phyloP scores from a whole-genome alignment of 257 asterid species.

The Solanum medicagineum region DNA sequence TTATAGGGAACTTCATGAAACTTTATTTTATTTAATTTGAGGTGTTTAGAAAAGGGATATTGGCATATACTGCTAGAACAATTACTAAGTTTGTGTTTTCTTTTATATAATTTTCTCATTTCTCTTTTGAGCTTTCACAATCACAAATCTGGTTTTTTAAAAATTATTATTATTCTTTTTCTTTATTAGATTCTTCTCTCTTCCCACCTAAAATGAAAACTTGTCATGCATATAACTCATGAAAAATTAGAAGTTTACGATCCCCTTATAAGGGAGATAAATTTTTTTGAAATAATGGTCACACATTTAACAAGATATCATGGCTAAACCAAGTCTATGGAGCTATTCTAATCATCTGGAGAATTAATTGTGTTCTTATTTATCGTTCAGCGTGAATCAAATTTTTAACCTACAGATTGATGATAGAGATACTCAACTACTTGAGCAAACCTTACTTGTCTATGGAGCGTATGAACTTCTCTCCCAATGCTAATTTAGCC shows the following conservation, averaged over 20 bases:
- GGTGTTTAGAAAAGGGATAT: background rate
- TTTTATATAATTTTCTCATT: background rate
- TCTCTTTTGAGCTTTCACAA: background rate
- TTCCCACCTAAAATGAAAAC: background rate
- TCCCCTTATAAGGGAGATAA: background rate
- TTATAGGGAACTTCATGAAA: background rate
- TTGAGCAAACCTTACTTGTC: background rate
- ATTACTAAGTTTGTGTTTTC: background rate
- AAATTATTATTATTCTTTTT: too few relatives aligned
- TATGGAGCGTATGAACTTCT: background rate
- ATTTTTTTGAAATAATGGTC: background rate
- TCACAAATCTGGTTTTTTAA: too few relatives aligned
- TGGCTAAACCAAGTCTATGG: background rate
- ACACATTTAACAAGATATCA: background rate
- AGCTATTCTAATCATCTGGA: background rate
- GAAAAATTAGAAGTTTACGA: background rate
- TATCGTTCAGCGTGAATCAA: background rate
- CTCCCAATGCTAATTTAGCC: too few relatives aligned
- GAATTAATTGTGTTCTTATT: background rate
- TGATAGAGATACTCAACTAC: background rate
- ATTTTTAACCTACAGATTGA: background rate
- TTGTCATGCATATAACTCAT: background rate
- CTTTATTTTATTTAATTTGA: background rate
- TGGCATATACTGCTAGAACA: background rate
- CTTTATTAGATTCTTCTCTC: background rate